A percentile compares a stretch with the other conserved stretches of the same genome.
phyloP scores from a whole-genome alignment of 768 basidiomycete species.

The Mycena metata region DNA sequence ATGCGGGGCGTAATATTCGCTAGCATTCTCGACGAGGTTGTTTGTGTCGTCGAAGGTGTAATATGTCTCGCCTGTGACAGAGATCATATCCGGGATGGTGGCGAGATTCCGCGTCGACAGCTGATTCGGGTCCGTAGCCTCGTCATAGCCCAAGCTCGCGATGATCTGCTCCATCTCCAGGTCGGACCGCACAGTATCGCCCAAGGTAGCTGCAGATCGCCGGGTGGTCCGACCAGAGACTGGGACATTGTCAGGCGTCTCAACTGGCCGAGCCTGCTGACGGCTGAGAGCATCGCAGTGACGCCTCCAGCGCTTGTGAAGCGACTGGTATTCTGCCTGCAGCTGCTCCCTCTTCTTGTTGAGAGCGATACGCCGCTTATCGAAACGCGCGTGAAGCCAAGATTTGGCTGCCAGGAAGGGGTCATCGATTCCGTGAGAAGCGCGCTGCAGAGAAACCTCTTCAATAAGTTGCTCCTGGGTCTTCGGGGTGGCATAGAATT shows the following conservation, averaged over 20 bases:
- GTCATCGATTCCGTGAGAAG: slow-evolving; percentile 50
- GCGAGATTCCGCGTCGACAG: slow-evolving; percentile 91
- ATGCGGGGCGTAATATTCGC: slow-evolving; percentile 78
- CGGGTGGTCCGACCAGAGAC: slow-evolving; percentile 75
- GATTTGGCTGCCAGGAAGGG: slow-evolving; percentile 58
- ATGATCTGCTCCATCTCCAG: slow-evolving; percentile 98
- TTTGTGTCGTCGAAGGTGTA: slow-evolving; percentile 89
- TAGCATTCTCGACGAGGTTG: slow-evolving; percentile 81
- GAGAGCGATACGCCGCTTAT: slow-evolving; percentile 62
- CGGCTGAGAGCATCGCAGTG: slow-evolving; percentile 78
- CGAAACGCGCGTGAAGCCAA: slow-evolving; percentile 68
- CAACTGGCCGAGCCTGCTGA: slow-evolving; percentile 61
- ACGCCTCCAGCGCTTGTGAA: slow-evolving; percentile 80
- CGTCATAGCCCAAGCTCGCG: slow-evolving; percentile 92
- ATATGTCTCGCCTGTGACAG: slow-evolving; percentile 73
- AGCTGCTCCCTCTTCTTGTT: slow-evolving; percentile 69
- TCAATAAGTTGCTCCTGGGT: slow-evolving; percentile 61
- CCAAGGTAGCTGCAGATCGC: slow-evolving; percentile 76
- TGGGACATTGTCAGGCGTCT: slow-evolving; percentile 53
- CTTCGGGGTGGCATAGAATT: slow-evolving; percentile 44
- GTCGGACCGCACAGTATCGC: slow-evolving; percentile 94
- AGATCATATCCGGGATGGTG: slow-evolving; percentile 91
- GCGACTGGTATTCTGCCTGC: slow-evolving; percentile 72
- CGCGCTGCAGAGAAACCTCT: slow-evolving; percentile 58
- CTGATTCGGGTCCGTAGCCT: slow-evolving; percentile 91